Evolutionary conservation across 2,329 filamentous ascomycete species (phyloP), one percentile per base, ranked within the genome.

Genomic region (Verruconis gallopava): DNA sequence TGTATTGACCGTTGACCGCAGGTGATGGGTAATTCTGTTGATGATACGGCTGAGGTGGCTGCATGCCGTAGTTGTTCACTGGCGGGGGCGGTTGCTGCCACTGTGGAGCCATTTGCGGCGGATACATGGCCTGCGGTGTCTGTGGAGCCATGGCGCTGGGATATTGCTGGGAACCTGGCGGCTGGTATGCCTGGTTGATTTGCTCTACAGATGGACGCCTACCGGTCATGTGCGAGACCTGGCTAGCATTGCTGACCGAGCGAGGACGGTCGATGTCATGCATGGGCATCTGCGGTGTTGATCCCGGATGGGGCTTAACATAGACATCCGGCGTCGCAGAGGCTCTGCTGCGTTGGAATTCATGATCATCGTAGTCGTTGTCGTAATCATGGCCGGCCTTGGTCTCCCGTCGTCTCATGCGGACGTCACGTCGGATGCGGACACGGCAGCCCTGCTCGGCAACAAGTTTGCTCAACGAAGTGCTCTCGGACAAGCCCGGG

Each of bases 391-490:
- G 73, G 35, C 64, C 63, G 18, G 21, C 12, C 36, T 46, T 46
- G 38, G 66, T 66, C 9, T 69, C 64, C 28, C 85, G 78, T 55
- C 85, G 80, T 61, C 86, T 79, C 83, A 94, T 93, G 44, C 86
- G 79, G 4, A 93, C 85, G 63, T 96, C 91, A 48, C 91, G 83
- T 44, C 91, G 77, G 54, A 98, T 98, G 36, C 91, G 81, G 20
- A 98, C 91, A 50, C 89, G 85, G 61, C 91, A 96, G 45, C 91
- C 91, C 63, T 98, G 91, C 61, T 98, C 89, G 14, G 89, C 88
- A 34, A 98, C 86, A 25, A 85, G 81, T 48, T 88, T 81, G 63
- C 88, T 95, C 38, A 96, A 69, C 11, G 74, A 68, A 0, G 91
- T 98, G 65, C 86, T 95, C 60, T 91, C 85, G 35, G 83, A 81